These are phyloP conservation scores for Ophiostoma ips DNA, from an alignment of 2,329 filamentous ascomycete species.

Conservation along the genomic window DNA sequence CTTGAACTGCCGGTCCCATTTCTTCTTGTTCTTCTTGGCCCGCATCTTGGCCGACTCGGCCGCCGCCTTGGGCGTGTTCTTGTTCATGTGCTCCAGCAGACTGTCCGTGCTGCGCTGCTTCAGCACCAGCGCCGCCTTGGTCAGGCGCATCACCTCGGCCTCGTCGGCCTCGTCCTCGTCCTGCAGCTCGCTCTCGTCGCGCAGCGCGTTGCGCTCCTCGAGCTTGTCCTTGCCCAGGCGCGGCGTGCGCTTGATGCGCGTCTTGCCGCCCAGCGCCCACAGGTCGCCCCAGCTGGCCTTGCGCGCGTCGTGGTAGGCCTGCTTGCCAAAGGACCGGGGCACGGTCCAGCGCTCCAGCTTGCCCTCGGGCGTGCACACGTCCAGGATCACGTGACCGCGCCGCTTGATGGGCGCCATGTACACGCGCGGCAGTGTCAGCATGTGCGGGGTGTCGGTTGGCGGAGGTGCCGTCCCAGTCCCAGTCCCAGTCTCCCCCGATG, in stretches of 20 bases:
- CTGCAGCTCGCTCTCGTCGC: not conserved
- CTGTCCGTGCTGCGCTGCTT: not conserved
- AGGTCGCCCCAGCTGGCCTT: conserved; percentile 87
- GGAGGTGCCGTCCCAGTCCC: not conserved
- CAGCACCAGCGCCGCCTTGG: not conserved
- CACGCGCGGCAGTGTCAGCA: conserved; percentile 62
- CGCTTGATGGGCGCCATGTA: conserved; percentile 76
- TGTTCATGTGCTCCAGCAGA: not conserved
- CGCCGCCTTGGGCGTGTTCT: not conserved
- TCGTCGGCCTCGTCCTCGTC: not conserved
- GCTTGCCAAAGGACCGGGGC: conserved; percentile 62
- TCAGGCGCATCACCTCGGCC: not conserved
- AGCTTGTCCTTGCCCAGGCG: conserved; percentile 36
- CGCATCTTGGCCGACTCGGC: not conserved
- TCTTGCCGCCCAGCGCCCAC: conserved; percentile 92
- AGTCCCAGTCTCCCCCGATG: not conserved
- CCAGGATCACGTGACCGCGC: conserved; percentile 73
- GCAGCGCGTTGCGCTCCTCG: not conserved
- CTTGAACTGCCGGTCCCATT: not conserved
- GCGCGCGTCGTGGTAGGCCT: conserved; percentile 82
- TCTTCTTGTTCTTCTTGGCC: conserved; percentile 2
- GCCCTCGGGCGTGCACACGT: conserved; percentile 77
- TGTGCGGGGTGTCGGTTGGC: conserved; percentile 25
- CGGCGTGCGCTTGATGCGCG: conserved; percentile 47
- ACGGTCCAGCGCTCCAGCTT: conserved; percentile 89